Base-by-base conservation (phyloP, 208 protist genomes). In the Crithidia fasciculata region DNA sequence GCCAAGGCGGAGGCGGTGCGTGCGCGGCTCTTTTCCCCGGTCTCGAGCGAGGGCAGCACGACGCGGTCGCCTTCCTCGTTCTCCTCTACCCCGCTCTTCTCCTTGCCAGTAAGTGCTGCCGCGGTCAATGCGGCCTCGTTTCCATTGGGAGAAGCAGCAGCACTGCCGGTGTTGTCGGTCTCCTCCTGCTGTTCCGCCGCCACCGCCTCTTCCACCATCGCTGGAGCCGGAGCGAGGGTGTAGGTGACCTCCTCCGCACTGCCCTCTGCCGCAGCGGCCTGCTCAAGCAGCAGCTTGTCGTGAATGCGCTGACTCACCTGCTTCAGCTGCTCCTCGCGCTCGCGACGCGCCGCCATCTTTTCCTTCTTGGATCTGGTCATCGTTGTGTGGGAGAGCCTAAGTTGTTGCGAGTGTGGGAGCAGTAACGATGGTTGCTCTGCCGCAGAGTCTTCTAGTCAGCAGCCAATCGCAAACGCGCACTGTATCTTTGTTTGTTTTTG, bases 251-350 rank as follows among this genome's bases (percentile, higher is more conserved):
- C 83, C 59, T 80, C 79, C 7, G 55, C 67, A 28, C 56, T 71
- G 2, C 62, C 73, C 18, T 69, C 78, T 12, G 56, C 65, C 13
- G 67, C 68, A 4, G 65, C 60, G 36, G 45, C 49, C 41, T 73
- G 54, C 8, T 74, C 72, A n/a, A 87, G 59, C 40, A 78, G 63
- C 8, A 81, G 50, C 47, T 80, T 75, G 9, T 76, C 66, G 49
- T 87, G 78, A n/a, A 88, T 81, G 41, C 75, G 63, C 68, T 75
- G 76, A 40, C 68, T 76, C 4, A 84, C 65, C 36, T 74, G 78
- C 76, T 72, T 79, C 10, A 88, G 79, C 47, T 87, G 60, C 73
- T 81, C 76, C 74, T 83, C 70, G 12, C 87, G 83, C 79, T 87
- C 73, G 39, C 76, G 76, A 39, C 78, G 72, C 47, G 83, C 63